Evolutionary conservation across 2,329 filamentous ascomycete genomes (phyloP).

Genomic region (Daldinia eschscholtzii): DNA sequence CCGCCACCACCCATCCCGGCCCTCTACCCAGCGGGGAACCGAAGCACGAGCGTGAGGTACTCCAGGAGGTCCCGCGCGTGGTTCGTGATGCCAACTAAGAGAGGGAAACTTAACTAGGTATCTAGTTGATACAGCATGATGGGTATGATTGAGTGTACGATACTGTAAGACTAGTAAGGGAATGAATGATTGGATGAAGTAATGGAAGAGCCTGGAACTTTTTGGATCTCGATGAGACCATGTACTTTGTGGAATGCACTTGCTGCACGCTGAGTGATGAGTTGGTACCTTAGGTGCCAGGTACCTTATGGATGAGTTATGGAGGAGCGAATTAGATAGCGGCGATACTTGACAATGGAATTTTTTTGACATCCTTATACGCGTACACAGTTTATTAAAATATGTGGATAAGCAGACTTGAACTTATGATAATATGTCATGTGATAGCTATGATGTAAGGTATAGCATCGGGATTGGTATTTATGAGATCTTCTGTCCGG

Average conservation of each 20-base stretch:
- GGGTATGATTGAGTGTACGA: constrained; percentile 3
- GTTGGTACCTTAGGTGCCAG: not conserved
- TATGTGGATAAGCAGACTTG: not conserved
- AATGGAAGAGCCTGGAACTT: not conserved
- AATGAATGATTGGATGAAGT: not conserved
- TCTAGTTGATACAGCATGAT: constrained; percentile 2
- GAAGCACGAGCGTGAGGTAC: constrained; percentile 18
- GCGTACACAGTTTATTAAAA: not conserved
- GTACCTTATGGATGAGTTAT: not conserved
- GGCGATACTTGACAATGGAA: not conserved
- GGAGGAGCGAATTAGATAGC: not conserved
- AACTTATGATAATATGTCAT: not conserved
- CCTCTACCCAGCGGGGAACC: constrained; percentile 1
- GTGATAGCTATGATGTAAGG: not conserved
- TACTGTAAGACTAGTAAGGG: not conserved
- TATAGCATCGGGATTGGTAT: not conserved
- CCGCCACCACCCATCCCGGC: not conserved
- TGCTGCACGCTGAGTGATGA: not conserved
- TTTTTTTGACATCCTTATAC: not conserved
- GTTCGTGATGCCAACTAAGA: constrained; percentile 25
- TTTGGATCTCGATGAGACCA: not conserved
- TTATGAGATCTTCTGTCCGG: not conserved
- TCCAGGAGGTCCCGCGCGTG: constrained; percentile 25
- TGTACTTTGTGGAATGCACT: not conserved
- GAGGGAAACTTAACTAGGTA: not conserved